Percentiles rank a stretch among this genome's conserved stretches.
phyloP scores from a whole-genome alignment of 805 yeast species.

The Debaryomyces tyrocola region DNA sequence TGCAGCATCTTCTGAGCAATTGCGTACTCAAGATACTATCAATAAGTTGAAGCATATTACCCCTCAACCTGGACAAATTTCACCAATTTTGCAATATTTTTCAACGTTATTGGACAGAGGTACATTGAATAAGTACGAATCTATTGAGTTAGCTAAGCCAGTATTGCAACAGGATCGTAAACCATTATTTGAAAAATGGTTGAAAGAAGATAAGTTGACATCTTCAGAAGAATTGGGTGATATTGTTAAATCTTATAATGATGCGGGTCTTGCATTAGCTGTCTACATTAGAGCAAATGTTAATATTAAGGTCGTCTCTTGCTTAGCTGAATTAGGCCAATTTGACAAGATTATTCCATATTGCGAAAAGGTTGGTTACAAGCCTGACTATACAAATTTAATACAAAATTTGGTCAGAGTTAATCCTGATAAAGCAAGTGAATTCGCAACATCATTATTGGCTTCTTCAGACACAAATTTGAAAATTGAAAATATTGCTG shows the following conservation, averaged over 20 bases:
- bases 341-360: conserved; percentile 94
- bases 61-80: conserved; percentile 90
- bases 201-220: conserved; percentile 90
- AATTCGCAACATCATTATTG: conserved; percentile 86
- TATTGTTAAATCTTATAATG: conserved; percentile 79
- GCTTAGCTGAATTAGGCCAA: conserved; percentile 93
- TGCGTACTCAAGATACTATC: conserved; percentile 93
- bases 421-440: conserved; percentile 97
- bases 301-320: conserved; percentile 86
- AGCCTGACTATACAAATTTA: conserved; percentile 86
- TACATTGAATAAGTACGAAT: conserved; percentile 86
- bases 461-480: conserved; percentile 58
- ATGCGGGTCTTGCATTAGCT: conserved; percentile 81
- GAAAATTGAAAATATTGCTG: conserved; percentile 85
- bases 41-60: conserved; percentile 87
- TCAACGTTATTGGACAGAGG: conserved; percentile 91
- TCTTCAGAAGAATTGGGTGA: conserved; percentile 98
- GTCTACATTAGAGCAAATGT: conserved; percentile 82
- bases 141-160: conserved; percentile 92
- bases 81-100: conserved; percentile 92
- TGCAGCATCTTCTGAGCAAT: conserved; percentile 90
- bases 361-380: conserved; percentile 83
- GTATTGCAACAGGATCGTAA: conserved; percentile 93
- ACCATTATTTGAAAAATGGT: conserved; percentile 92
- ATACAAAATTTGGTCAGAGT: conserved; percentile 88